Evolutionary conservation across 352 stramenopile species (phyloP).

Genomic region (Pythium apleroticum): DNA sequence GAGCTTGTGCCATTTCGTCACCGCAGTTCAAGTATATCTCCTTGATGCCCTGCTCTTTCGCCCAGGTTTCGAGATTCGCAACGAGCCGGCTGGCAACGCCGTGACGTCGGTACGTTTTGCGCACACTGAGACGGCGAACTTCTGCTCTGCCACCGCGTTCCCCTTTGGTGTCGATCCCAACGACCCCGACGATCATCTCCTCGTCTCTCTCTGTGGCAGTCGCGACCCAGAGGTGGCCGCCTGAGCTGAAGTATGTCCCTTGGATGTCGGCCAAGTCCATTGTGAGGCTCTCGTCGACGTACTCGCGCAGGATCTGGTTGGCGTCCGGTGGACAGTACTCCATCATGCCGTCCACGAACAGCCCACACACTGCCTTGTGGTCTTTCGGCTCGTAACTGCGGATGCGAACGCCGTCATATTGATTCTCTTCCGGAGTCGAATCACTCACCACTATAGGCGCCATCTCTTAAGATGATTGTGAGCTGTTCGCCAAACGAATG

Average conservation of each 20-base stretch:
- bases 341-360: constrained; percentile 27
- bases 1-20: constrained; percentile 31
- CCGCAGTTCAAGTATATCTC: constrained; percentile 37
- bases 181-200: constrained; percentile 29
- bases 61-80: constrained; percentile 43
- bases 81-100: constrained; percentile 40
- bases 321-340: constrained; percentile 9
- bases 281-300: constrained; percentile 31
- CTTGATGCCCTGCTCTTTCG: constrained; percentile 16
- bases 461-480: neutral
- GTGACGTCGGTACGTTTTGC: constrained; percentile 31
- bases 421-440: neutral
- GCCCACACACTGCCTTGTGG: constrained; percentile 10
- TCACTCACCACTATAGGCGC: neutral
- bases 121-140: constrained; percentile 44
- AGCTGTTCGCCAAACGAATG: neutral
- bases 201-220: constrained; percentile 19
- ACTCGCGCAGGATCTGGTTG: constrained; percentile 17
- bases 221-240: constrained; percentile 55
- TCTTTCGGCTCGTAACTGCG: constrained; percentile 24
- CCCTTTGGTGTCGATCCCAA: constrained; percentile 10
- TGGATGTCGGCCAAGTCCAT: constrained; percentile 39
- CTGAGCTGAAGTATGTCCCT: constrained; percentile 33
- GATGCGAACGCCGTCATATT: constrained; percentile 5
- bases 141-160: neutral